Conservation (phyloP, 176 grass and related monocot genomes). For the Oryza meyeriana region DNA sequence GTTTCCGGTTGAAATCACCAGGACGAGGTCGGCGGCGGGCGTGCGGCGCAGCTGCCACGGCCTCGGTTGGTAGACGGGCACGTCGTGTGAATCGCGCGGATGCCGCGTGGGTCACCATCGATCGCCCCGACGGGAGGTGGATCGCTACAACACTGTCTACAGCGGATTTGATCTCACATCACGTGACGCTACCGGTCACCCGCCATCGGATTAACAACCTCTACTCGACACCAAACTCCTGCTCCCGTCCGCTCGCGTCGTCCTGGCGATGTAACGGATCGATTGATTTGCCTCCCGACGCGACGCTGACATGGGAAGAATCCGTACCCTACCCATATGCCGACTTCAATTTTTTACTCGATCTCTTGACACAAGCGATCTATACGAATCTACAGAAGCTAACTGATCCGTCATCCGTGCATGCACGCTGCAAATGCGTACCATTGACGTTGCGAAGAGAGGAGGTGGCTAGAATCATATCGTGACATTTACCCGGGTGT, state of each 20-base stretch:
- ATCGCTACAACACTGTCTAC: neutral
- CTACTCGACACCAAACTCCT: conserved; percentile 26
- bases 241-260: conserved; percentile 10
- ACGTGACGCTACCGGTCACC: conserved; percentile 22
- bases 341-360: neutral
- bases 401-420: neutral
- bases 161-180: neutral
- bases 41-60: no score
- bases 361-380: neutral
- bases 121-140: neutral
- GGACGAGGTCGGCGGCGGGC: neutral
- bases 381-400: neutral
- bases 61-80: neutral
- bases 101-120: neutral
- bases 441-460: neutral
- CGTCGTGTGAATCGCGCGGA: neutral
- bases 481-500: no score
- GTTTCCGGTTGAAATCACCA: neutral
- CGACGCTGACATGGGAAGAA: conserved; percentile 2
- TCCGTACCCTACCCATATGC: conserved; percentile 14
- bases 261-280: conserved; percentile 2
- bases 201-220: conserved; percentile 14
- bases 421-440: neutral
- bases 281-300: neutral
- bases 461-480: neutral